Evolutionary conservation across 148 eudicot species (phyloP), one percentile per base, ranked within the genome.

Genomic region (Heliosperma pusillum): DNA sequence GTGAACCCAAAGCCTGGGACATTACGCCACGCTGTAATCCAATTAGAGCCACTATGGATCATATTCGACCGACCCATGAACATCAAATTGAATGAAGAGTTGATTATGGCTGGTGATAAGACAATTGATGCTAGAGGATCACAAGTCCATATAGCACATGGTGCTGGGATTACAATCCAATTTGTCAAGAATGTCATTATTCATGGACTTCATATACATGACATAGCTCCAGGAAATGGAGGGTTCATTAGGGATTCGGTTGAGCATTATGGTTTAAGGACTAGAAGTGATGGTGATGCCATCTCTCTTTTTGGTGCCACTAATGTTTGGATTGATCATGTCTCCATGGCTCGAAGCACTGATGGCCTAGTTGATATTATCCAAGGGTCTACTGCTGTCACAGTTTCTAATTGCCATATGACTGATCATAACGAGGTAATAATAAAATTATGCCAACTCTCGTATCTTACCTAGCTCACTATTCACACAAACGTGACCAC

Each of bases 91-190:
- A 73, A 42, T 7, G 82, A 90, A 59, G 93, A 89, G 76, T 84
- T 89, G 9, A 67, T 91, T 8, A 74, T 89, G 80, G 27, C 76
- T 0, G 65, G 87, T 24, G 44, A 91, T 76, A 89, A 91, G 80
- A 88, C 96, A 12, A 90, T 90, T 9, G 96, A 90, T 26, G 92
- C 85, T 26, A 82, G 96, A 25, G 96, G 92, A 7, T 66, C 44
- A 4, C 73, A 80, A 3, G 89, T 90, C 7, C 89, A 86, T 66
- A 86, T 90, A 8, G 78, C 85, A 0, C 19, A 70, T 22, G 96
- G 91, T 1, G 86, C 84, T 0, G 90, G 96, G 0, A 74, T 90
- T 21, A 90, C 89, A 3, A 47, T 90, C 11, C 96, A 90, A 29
- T 87, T 47, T 68, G 75, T 88, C 0, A 40, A 75, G 26, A 90